Base-by-base conservation (phyloP, 108 stramenopile genomes). In the Nitzschia sp. region DNA sequence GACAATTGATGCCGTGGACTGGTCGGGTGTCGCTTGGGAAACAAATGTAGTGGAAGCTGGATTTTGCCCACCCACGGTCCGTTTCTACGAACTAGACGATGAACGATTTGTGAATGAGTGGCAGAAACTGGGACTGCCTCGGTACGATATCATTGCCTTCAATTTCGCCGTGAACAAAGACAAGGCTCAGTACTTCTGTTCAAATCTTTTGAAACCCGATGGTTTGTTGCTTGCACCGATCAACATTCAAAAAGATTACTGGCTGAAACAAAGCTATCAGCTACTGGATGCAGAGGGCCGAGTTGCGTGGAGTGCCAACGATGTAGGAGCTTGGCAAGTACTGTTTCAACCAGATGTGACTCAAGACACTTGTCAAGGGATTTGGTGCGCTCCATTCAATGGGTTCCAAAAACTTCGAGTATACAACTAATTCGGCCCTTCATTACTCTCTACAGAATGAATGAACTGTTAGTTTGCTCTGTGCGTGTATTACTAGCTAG, bases 331-430 rank as follows among this genome's bases (percentile, higher is more conserved):
- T n/a, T 94, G 93, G 93, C 76, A 73, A 50, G 93, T 94, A 2
- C 89, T 85, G 48, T 94, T 94, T 63, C 93, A 94, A 72, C 93
- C 93, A 17, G 93, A 94, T 77, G 93, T 94, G 2, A 91, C 90
- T 17, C 78, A 83, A 52, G 82, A 86, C 69, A 92, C 93, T 13
- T 94, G 93, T 69, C 79, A 84, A 52, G 93, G 93, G 13, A 78
- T 92, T 35, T 94, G 93, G 90, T 94, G 93, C 67, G 84, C 87
- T 23, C 87, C 77, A 22, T 91, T 79, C 66, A 94, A 94, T 78
- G 89, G 90, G 30, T 94, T 94, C 66, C 69, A 86, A 63, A 87
- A 88, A 69, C n/a, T 78, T 15, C 29, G 58, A 26, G 35, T 27
- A 25, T 63, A 72, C 3, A 27, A 41, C 13, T 41, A 41, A 13